Evolutionary conservation across 1,284 basidiomycete species (phyloP), one percentile per base, ranked within the genome.

Genomic region (Microbotryomycetes sp.): DNA sequence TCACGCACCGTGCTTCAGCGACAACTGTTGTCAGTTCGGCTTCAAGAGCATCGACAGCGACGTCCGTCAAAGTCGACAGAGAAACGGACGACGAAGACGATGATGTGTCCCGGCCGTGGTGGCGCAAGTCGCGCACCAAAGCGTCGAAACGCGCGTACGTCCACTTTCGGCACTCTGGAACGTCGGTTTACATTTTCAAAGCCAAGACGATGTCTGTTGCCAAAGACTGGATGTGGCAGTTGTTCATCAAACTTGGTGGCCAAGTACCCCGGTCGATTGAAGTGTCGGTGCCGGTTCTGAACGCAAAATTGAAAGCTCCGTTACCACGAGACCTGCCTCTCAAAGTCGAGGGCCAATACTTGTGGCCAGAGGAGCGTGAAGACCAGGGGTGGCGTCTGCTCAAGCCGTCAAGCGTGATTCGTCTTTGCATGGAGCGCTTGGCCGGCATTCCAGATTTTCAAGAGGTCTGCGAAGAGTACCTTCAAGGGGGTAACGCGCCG

Each of bases 101-200:
- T 18, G 52, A 27, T 54, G 18, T 11, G 18, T 18, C 9, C 35
- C 9, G 11, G 18, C 35, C 18, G 35, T 41, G 35, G 35, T 41
- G 35, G 35, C 35, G 18, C 18, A 54, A 55, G 35, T 47, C 45
- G 15, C 51, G 35, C 16, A 18, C 60, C 21, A 59, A 70, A 35
- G 46, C 65, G 52, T 49, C 47, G 27, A 65, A 65, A 29, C 53
- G 61, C 4, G 60, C 41, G 4, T 60, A 62, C 51, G 51, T 64
- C 29, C 69, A 69, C 21, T 55, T 66, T 5, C 60, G 65, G 6
- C 60, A 58, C n/a, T 55, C 35, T 16, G 69, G 69, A 0, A 70
- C 69, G 18, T 67, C 65, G 54, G 55, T 70, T 56, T 70, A 62
- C 60, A 57, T 69, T 13, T 63, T 70, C 18, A 61, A 67, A 16